A percentile compares a stretch with the other conserved stretches of the same genome.
phyloP scores from a whole-genome alignment of 2,329 filamentous ascomycete genomes.

The Paecilomyces fulvus region DNA sequence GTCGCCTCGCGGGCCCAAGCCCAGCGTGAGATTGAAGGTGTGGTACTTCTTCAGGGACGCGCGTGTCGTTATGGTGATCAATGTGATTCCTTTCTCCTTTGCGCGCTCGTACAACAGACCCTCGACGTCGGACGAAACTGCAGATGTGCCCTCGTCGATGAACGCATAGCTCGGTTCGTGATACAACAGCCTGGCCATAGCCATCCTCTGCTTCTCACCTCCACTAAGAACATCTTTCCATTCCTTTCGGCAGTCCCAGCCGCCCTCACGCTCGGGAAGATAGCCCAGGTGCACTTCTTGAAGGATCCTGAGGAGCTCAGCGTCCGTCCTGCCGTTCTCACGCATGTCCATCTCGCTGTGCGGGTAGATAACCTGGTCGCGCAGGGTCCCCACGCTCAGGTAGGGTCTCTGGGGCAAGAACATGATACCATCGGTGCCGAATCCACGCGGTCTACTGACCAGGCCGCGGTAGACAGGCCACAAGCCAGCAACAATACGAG shows the following conservation, averaged over 20 bases:
- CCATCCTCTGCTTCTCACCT: constrained; percentile 94
- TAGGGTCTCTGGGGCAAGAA: constrained; percentile 94
- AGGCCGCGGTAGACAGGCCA: constrained; percentile 96
- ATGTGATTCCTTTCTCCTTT: constrained; percentile 86
- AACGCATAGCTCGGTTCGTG: constrained; percentile 93
- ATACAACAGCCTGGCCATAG: constrained; percentile 80
- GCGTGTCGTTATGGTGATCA: constrained; percentile 93
- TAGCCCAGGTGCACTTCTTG: constrained; percentile 83
- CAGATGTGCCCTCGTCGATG: constrained; percentile 90
- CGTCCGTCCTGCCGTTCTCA: constrained; percentile 66
- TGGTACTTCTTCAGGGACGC: constrained; percentile 95
- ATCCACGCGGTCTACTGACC: constrained; percentile 72
- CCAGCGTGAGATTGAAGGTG: constrained; percentile 79
- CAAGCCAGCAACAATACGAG: constrained; percentile 78
- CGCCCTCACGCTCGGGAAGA: constrained; percentile 82
- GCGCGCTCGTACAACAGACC: constrained; percentile 86
- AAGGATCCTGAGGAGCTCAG: constrained; percentile 67
- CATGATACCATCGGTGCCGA: constrained; percentile 90
- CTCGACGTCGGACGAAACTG: constrained; percentile 90
- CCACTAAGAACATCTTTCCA: constrained; percentile 98
- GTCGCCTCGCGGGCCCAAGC: constrained; percentile 69
- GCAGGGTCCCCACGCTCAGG: constrained; percentile 79
- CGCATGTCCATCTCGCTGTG: constrained; percentile 93
- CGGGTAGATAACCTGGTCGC: constrained; percentile 96
- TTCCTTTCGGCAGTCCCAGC: constrained; percentile 93